Evolutionary conservation across 345 rosid species (phyloP), one percentile per base, ranked within the genome.

Genomic region (Gossypioides kirkii): DNA sequence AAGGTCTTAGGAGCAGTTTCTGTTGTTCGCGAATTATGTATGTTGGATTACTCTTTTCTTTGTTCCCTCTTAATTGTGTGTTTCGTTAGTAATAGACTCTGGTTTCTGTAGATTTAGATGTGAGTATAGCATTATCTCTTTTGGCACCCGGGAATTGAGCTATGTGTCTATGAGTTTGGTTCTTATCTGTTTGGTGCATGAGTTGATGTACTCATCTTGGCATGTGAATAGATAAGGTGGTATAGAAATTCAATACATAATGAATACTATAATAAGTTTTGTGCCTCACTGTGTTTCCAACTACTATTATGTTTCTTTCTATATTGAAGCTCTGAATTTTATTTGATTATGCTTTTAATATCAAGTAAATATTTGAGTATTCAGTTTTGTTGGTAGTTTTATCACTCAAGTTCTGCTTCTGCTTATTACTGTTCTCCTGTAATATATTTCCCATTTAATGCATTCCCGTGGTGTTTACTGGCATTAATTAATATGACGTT

Each of bases 151-250:
- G 79, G 82, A 81, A 83, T 74, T 87, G 81, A 81, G 84, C 77
- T 80, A 61, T 73, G 84, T 83, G 80, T 76, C 75, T 76, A 73
- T 71, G 89, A 84, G 84, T 84, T 72, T 80, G 82, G 81, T 87
- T 85, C 86, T 80, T 76, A 80, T 80, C 75, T 79, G 73, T 82
- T 65, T 84, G 87, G 86, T 85, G 92, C 85, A 77, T 84, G 74
- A 72, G 86, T 79, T 84, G 80, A 82, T 88, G 87, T 76, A 80
- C 87, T 83, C 73, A 8, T 63, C 62, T 77, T 82, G 86, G 80
- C 83, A 61, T 89, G 90, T 88, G 89, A 88, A 88, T 94, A 85
- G 80, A 88, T 83, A 86, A 86, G 83, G 82, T 78, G 88, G 86
- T 83, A 94, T 86, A 91, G 87, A 82, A 85, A 82, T 80, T 81